Base-by-base conservation (phyloP, 306 rosid species). In the Spatholobus suberectus region DNA sequence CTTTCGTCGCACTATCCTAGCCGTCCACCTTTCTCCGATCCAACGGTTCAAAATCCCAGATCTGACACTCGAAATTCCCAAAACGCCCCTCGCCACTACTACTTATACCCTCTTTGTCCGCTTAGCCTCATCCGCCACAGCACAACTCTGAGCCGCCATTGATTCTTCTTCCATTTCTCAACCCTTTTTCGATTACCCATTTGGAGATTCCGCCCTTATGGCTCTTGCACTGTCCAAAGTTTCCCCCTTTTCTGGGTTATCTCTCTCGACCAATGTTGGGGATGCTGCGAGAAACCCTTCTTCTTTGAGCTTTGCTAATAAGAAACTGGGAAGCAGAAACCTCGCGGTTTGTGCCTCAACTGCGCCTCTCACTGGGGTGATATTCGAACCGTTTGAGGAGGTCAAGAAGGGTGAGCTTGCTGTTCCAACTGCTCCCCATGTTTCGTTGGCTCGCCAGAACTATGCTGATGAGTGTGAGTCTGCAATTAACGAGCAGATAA, bases 371-470 rank as follows among this genome's bases (percentile, higher is more conserved):
- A 80, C 87, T 13, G 88, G 89, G 6, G 82, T 87, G 8, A 21
- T 82, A 23, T 89, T 89, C 27, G 85, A 87, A 80, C 92, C 92
- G 0, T 89, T 89, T 63, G 83, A 82, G 55, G 92, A 89, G 85
- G 86, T 89, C 3, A 87, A 87, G 70, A 89, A 85, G 38, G 73
- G 61, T 1, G 37, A 21, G 11, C 79, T 85, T 18, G 79, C 82
- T 76, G 70, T 87, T 72, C 92, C 92, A 0, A 17, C 70, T 4
- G 76, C 83, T 15, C 86, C 85, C 34, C 85, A 69, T 3, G 90
- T 85, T 77, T 89, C 92, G 17, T 3, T 87, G 73, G 90, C 90
- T 54, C 85, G 88, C 15, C 90, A 89, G 61, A 21, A 37, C 18
- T 89, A 77, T 41, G 58, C 13, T 17, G 77, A 69, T 71, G 83